A percentile compares a stretch with the other conserved stretches of the same genome.
Conservation (phyloP, 257 asterid genomes). For the Hygrophila difformis region DNA sequence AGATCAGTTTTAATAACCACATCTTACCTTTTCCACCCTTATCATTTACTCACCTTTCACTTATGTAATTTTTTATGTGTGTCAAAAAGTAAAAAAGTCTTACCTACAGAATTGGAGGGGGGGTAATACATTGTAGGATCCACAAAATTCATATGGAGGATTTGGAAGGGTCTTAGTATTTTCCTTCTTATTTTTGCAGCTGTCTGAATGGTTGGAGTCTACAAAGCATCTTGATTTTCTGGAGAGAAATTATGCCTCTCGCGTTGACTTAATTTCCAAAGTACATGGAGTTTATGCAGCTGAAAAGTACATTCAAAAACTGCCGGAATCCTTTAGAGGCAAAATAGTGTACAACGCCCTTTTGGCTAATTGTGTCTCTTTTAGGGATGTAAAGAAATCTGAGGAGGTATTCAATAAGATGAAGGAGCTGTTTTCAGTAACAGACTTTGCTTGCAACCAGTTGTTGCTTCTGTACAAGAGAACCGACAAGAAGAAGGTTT, state of each 20-base stretch:
- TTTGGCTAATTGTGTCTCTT: conserved; percentile 50
- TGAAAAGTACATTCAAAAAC: conserved; percentile 43
- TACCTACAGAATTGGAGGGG: too few species aligned
- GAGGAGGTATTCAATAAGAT: conserved; percentile 69
- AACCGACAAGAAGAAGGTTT: conserved; percentile 48
- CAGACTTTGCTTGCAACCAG: conserved; percentile 64
- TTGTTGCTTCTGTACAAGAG: conserved; percentile 62
- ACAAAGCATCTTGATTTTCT: conserved; percentile 28
- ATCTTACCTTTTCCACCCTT: too few species aligned
- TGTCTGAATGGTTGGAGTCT: conserved; percentile 70
- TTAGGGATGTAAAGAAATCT: conserved; percentile 32
- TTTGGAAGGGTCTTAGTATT: too few species aligned
- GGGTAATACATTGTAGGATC: too few species aligned
- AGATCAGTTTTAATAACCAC: too few species aligned
- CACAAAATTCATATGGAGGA: too few species aligned
- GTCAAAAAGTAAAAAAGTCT: too few species aligned
- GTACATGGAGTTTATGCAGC: conserved; percentile 54
- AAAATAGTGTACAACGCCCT: conserved; percentile 55
- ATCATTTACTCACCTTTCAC: too few species aligned
- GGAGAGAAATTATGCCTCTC: conserved; percentile 53
- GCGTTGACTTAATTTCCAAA: conserved; percentile 64
- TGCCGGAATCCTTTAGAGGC: conserved; percentile 55
- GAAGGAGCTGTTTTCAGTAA: conserved; percentile 42
- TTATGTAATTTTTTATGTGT: too few species aligned
- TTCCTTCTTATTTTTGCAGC: conserved; percentile 36